A percentile compares a stretch with the other conserved stretches of the same genome.
Evolutionary conservation across 306 rosid genomes (phyloP).

Genomic region (Calophaca sinica): DNA sequence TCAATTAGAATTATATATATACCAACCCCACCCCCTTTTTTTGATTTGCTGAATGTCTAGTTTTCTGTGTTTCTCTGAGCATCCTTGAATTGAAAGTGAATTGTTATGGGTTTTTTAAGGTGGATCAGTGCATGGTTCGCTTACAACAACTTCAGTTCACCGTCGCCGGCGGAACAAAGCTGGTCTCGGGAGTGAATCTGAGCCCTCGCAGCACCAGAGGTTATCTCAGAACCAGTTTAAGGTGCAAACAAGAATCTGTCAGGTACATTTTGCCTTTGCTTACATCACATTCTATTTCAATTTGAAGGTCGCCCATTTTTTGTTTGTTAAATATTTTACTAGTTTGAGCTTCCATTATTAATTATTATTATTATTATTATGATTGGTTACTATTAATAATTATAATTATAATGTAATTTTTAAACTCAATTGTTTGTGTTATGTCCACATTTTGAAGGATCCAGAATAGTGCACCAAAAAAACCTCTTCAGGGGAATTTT

Average conservation of each 20-base stretch:
- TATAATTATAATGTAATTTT: too few species aligned
- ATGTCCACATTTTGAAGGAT: slow-evolving; percentile 56
- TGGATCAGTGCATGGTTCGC: slow-evolving; percentile 89
- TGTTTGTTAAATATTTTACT: not conserved
- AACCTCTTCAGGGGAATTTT: slow-evolving; percentile 78
- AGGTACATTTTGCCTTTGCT: slow-evolving; percentile 50
- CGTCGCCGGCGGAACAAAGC: slow-evolving; percentile 78
- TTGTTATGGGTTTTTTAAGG: too few species aligned
- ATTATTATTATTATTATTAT: not conserved
- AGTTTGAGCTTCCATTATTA: not conserved
- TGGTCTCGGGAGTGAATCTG: slow-evolving; percentile 80
- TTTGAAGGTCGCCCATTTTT: not conserved
- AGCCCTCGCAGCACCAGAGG: slow-evolving; percentile 93
- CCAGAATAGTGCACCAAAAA: slow-evolving; percentile 57
- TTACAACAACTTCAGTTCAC: slow-evolving; percentile 92
- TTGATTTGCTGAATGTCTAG: not conserved
- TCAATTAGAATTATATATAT: too few species aligned
- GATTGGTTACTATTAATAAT: slow-evolving; percentile 2
- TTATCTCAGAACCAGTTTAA: slow-evolving; percentile 84
- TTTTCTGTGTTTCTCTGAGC: not conserved
- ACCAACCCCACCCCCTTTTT: too few species aligned
- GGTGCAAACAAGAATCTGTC: slow-evolving; percentile 90
- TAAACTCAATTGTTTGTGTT: not conserved
- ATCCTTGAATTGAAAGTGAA: not conserved
- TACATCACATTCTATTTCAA: not conserved